Percentiles rank a stretch among this genome's conserved stretches.
Evolutionary conservation across 352 stramenopile genomes (phyloP).

Genomic region (Pythium rishiriense): DNA sequence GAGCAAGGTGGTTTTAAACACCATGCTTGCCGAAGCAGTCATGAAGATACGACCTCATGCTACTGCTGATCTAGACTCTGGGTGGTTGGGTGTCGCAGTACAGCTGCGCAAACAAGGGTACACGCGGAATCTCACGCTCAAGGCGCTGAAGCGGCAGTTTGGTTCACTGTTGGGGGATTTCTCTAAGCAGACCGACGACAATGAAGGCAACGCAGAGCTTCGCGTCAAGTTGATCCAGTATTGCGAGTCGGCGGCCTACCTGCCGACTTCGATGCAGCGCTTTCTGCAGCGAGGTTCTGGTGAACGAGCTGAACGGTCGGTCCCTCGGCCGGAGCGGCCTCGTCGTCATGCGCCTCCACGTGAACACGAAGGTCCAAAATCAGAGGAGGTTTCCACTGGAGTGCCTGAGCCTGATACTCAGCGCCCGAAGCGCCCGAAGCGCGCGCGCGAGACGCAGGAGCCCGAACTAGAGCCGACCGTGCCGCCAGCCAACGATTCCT

Average conservation of each 20-base stretch:
- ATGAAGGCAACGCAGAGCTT: neutral
- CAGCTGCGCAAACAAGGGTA: neutral
- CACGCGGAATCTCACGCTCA: neutral
- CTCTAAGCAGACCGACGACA: neutral
- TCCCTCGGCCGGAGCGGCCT: too few species aligned
- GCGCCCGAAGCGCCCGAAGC: too few species aligned
- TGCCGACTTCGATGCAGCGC: neutral
- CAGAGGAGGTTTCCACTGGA: too few species aligned
- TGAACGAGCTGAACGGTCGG: too few species aligned
- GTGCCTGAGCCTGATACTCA: too few species aligned
- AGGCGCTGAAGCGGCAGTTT: neutral
- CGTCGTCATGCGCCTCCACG: too few species aligned
- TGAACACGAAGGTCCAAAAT: too few species aligned
- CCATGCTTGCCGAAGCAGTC: neutral
- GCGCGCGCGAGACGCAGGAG: too few species aligned
- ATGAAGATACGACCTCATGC: neutral
- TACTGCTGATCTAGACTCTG: neutral
- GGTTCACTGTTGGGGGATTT: neutral
- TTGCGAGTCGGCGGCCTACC: neutral
- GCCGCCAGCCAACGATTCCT: too few species aligned
- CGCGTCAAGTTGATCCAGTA: neutral
- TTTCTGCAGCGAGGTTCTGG: neutral
- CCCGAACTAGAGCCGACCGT: too few species aligned
- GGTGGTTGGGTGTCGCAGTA: neutral
- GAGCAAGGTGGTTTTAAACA: neutral